phyloP scores from a whole-genome alignment of 108 stramenopile species.

The Conticribra guillardii region DNA sequence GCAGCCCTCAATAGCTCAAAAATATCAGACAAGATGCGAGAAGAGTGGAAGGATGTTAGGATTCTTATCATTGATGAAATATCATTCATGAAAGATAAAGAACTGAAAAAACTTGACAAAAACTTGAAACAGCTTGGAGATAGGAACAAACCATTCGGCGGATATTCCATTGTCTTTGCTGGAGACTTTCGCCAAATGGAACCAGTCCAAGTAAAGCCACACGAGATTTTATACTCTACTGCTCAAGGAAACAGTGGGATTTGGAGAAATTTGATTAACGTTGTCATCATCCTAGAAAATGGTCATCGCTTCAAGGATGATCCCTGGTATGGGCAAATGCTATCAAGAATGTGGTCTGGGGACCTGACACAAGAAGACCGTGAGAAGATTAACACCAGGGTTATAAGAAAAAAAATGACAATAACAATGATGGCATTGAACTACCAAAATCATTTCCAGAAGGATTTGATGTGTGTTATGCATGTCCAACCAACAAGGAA shows the following conservation, averaged over 20 bases:
- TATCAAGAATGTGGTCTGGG: slow-evolving; percentile 26
- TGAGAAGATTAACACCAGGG: slow-evolving; percentile 1
- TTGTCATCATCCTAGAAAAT: slow-evolving; percentile 16
- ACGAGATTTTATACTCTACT: background rate
- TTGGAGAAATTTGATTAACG: slow-evolving; percentile 4
- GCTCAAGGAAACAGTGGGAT: background rate
- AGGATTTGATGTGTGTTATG: background rate
- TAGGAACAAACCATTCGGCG: slow-evolving; percentile 17
- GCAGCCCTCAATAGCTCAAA: background rate
- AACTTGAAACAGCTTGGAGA: slow-evolving; percentile 13
- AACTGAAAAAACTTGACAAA: slow-evolving; percentile 9
- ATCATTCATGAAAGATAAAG: slow-evolving; percentile 18
- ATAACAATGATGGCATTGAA: slow-evolving; percentile 5
- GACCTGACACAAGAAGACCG: slow-evolving; percentile 1
- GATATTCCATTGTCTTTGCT: slow-evolving; percentile 18
- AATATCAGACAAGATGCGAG: background rate
- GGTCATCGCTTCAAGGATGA: slow-evolving; percentile 29
- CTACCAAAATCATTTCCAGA: slow-evolving; percentile 3
- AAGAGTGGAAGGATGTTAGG: slow-evolving; percentile 21
- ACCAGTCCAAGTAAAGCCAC: slow-evolving; percentile 4
- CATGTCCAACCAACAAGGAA: slow-evolving; percentile 27
- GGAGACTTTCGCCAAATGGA: slow-evolving; percentile 32
- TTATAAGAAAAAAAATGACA: slow-evolving; percentile 3
- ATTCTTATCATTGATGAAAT: slow-evolving; percentile 27
- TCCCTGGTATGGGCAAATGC: slow-evolving; percentile 26